A percentile compares a stretch with the other conserved stretches of the same genome.
Conservation (phyloP, 805 yeast species). For the Wickerhamiella allomyrinae region DNA sequence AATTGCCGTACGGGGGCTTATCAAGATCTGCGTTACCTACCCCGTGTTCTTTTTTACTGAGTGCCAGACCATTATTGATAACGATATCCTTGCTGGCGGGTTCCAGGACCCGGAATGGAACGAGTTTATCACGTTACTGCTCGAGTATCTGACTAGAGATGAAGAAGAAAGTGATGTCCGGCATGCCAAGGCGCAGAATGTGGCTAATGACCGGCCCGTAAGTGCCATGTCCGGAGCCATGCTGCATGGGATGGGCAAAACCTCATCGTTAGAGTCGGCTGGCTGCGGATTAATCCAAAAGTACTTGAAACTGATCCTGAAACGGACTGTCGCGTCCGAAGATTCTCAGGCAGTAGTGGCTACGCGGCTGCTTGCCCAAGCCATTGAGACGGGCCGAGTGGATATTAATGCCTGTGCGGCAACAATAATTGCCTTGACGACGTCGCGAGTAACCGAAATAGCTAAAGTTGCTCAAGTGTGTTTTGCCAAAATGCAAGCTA, state of each 20-base stretch:
- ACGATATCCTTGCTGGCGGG: background rate
- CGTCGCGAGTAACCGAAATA: conserved; percentile 1
- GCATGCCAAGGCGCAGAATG: background rate
- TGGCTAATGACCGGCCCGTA: background rate
- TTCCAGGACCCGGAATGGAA: conserved; percentile 5
- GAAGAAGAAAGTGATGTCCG: background rate
- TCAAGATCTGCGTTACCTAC: conserved; percentile 4
- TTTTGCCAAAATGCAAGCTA: background rate
- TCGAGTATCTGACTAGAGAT: conserved; percentile 2
- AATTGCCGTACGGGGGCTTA: background rate
- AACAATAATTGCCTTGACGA: conserved; percentile 3
- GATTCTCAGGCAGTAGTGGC: conserved; percentile 5
- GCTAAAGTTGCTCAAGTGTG: conserved; percentile 4
- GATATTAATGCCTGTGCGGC: conserved; percentile 3
- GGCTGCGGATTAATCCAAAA: conserved; percentile 5
- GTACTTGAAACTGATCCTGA: conserved; percentile 1
- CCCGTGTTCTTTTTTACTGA: conserved; percentile 4
- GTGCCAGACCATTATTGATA: background rate
- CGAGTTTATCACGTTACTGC: conserved; percentile 5
- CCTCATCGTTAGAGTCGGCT: conserved; percentile 5
- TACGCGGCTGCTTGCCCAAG: conserved; percentile 2
- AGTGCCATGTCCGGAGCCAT: background rate
- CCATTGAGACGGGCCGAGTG: conserved; percentile 5
- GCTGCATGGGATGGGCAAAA: conserved; percentile 2
- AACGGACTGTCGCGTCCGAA: background rate